phyloP scores from a whole-genome alignment of 2,329 filamentous ascomycete species.

The Botrytis sinoallii region DNA sequence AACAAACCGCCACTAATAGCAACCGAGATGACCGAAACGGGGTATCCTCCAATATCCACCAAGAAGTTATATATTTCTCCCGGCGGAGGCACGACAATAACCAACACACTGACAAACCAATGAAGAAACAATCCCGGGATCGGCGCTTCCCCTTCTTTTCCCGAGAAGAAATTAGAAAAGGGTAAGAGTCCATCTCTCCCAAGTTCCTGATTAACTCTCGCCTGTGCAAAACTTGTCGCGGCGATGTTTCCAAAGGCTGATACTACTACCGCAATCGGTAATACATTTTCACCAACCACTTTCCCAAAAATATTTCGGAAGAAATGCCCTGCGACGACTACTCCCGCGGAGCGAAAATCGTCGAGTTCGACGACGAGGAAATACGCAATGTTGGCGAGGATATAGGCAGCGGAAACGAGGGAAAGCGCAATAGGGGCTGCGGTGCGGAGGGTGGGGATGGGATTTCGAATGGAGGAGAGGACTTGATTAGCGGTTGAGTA shows the following conservation, averaged over 20 bases:
- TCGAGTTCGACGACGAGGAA: slow-evolving; percentile 56
- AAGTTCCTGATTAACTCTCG: not conserved
- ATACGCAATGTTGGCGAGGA: slow-evolving; percentile 57
- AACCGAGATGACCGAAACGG: not conserved
- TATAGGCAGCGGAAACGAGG: slow-evolving; percentile 54
- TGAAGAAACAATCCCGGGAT: not conserved
- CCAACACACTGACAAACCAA: not conserved
- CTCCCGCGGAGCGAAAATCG: slow-evolving; percentile 52
- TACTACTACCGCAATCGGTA: not conserved
- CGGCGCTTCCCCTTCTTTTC: not conserved
- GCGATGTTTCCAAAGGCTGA: not conserved
- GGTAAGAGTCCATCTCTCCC: not conserved
- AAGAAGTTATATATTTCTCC: not conserved
- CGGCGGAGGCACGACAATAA: not conserved
- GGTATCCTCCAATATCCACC: not conserved
- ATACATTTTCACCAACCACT: not conserved
- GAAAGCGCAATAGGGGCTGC: slow-evolving; percentile 53
- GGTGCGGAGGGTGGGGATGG: slow-evolving; percentile 55
- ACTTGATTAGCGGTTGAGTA: slow-evolving; percentile 52
- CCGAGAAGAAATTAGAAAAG: not conserved
- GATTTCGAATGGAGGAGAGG: slow-evolving; percentile 52
- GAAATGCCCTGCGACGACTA: slow-evolving; percentile 54
- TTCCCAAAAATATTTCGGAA: slow-evolving; percentile 39
- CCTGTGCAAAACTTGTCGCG: not conserved
- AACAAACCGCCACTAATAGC: not conserved